phyloP scores from a whole-genome alignment of 495 filamentous ascomycete genomes.

The Hyaloscypha finlandica region DNA sequence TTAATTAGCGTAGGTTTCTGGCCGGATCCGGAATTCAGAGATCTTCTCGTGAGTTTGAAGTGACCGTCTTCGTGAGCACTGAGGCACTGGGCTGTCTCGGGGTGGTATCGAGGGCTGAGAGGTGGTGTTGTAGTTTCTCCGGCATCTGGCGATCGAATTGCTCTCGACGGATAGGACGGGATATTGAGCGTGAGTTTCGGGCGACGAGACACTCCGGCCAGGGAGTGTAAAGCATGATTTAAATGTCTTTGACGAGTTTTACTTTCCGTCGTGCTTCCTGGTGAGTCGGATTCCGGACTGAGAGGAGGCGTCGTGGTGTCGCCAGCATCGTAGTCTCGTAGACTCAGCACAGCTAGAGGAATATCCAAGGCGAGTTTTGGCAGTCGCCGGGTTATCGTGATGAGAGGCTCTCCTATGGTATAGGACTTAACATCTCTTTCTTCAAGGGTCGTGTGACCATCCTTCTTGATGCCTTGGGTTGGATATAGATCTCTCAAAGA shows the following conservation, averaged over 20 bases:
- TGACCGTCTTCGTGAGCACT: not conserved
- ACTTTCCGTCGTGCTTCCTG: not conserved
- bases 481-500: not conserved
- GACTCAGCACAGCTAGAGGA: not conserved
- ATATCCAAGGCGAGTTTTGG: not conserved
- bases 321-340: not conserved
- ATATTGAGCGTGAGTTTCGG: not conserved
- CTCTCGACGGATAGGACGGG: not conserved
- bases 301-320: not conserved
- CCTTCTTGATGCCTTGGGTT: not conserved
- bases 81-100: not conserved
- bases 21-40: not conserved
- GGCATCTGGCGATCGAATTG: not conserved
- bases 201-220: not conserved
- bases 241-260: not conserved
- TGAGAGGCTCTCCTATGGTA: not conserved
- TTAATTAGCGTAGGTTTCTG: not conserved
- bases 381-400: not conserved
- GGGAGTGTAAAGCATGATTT: not conserved
- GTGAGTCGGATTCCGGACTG: not conserved
- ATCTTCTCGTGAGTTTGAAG: not conserved
- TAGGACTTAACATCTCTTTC: not conserved
- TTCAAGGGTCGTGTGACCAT: not conserved
- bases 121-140: not conserved
- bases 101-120: not conserved